A percentile compares a stretch with the other conserved stretches of the same genome.
These are phyloP conservation scores for Halophytophthora polymorphica DNA, from an alignment of 352 stramenopile genomes.

Conservation along the genomic window DNA sequence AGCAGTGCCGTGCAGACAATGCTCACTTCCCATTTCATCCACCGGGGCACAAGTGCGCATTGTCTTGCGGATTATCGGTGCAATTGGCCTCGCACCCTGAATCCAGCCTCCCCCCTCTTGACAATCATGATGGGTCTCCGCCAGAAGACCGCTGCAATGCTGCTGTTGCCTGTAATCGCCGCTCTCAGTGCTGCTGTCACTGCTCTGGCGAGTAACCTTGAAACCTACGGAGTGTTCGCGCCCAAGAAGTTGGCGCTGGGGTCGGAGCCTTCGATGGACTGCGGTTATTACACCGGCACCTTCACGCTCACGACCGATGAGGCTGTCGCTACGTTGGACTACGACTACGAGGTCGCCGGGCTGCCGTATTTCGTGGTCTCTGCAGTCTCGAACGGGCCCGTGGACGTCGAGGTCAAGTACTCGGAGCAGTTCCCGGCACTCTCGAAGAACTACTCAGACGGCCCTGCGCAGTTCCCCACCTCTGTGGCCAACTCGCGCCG, in stretches of 20 bases:
- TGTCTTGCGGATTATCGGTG: no score
- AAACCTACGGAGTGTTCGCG: constrained; percentile 22
- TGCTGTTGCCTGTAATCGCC: constrained; percentile 3
- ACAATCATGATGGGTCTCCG: no score
- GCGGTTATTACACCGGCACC: constrained; percentile 8
- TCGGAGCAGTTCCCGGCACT: constrained; percentile 24
- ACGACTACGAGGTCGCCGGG: constrained; percentile 29
- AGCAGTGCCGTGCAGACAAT: no score
- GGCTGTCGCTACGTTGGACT: constrained; percentile 25
- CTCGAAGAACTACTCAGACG: constrained; percentile 23
- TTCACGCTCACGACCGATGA: constrained; percentile 19
- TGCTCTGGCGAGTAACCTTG: constrained; percentile 9
- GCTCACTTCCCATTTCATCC: no score
- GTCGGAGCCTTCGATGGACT: constrained; percentile 9
- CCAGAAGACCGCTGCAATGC: not conserved
- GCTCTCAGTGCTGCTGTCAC: constrained; percentile 1
- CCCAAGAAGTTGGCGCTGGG: constrained; percentile 28
- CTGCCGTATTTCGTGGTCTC: constrained; percentile 27
- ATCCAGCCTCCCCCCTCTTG: no score
- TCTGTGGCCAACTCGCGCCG: constrained; percentile 24
- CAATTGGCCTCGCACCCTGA: no score
- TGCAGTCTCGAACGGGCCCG: constrained; percentile 15
- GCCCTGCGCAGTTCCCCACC: constrained; percentile 19
- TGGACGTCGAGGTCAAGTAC: constrained; percentile 34
- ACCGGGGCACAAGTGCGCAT: no score